Conservation (phyloP, 1,284 basidiomycete species). For the Microbotryum lychnidis-dioicae region DNA sequence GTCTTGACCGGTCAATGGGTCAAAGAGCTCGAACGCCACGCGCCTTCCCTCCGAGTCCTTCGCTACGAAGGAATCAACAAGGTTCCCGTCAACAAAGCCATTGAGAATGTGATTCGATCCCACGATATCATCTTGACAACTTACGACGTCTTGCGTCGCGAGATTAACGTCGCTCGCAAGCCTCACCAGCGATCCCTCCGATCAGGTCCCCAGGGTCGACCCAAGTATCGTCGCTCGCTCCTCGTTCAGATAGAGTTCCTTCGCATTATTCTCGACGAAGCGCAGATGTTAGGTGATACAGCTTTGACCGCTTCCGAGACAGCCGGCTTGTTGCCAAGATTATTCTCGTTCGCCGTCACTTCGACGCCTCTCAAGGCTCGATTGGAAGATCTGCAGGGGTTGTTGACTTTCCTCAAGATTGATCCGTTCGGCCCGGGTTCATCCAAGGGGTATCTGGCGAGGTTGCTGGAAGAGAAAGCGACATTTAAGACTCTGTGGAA, state of each 20-base stretch:
- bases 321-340: conserved; percentile 30
- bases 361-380: conserved; percentile 32
- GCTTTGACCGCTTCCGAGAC: conserved; percentile 27
- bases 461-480: conserved; percentile 22
- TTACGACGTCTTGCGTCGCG: conserved; percentile 29
- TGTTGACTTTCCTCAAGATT: conserved; percentile 29
- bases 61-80: conserved; percentile 28
- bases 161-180: conserved; percentile 29
- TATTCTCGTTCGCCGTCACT: conserved; percentile 31
- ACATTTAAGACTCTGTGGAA: conserved; percentile 19
- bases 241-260: conserved; percentile 33
- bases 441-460: conserved; percentile 1
- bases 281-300: conserved; percentile 25
- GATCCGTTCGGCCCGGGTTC: conserved; percentile 18
- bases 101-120: conserved; percentile 3
- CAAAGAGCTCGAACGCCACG: conserved; percentile 31
- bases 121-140: conserved; percentile 34
- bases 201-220: not conserved
- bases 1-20: conserved; percentile 33
- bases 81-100: conserved; percentile 3
- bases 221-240: conserved; percentile 18
- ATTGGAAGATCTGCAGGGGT: conserved; percentile 29
- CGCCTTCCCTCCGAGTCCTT: conserved; percentile 30
- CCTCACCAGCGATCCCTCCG: conserved; percentile 23
- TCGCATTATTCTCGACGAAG: conserved; percentile 33